Evolutionary conservation across 768 basidiomycete genomes (phyloP).

Genomic region (Dendrothele bispora): DNA sequence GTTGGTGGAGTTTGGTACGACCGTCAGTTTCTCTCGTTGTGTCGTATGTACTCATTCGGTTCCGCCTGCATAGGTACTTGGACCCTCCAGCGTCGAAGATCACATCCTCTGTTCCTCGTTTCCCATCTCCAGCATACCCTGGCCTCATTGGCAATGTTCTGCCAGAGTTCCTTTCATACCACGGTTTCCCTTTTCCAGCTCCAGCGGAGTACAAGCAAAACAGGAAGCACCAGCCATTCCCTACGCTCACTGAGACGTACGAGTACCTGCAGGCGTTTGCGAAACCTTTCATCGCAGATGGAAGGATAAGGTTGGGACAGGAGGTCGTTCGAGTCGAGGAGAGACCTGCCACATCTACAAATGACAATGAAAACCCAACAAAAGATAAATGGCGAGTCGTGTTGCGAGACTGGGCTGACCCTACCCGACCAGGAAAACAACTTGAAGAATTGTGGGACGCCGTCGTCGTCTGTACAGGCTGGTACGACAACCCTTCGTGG

Average conservation of each 20-base stretch:
- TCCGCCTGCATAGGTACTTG: too few relatives aligned
- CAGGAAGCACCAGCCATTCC: slow-evolving; percentile 37
- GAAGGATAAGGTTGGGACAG: slow-evolving; percentile 36
- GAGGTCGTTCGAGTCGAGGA: slow-evolving; percentile 42
- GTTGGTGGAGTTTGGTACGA: slow-evolving; percentile 51
- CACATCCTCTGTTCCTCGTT: slow-evolving; percentile 23
- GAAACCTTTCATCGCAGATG: slow-evolving; percentile 24
- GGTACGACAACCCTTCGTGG: slow-evolving; percentile 46
- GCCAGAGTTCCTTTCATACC: slow-evolving; percentile 42
- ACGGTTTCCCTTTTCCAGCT: slow-evolving; percentile 34
- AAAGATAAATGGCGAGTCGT: slow-evolving; percentile 41
- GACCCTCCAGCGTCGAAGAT: background rate
- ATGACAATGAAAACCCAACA: slow-evolving; percentile 11
- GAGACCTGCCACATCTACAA: too few relatives aligned
- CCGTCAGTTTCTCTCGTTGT: background rate
- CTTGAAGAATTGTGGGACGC: slow-evolving; percentile 45
- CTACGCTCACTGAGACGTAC: slow-evolving; percentile 36
- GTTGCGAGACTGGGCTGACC: slow-evolving; percentile 33
- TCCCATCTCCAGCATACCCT: slow-evolving; percentile 50
- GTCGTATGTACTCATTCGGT: too few relatives aligned
- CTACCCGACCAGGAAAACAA: slow-evolving; percentile 15
- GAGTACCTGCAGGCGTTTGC: slow-evolving; percentile 38
- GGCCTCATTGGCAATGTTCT: slow-evolving; percentile 51
- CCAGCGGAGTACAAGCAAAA: slow-evolving; percentile 19
- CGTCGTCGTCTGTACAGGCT: slow-evolving; percentile 34